Conservation (phyloP, 2,329 filamentous ascomycete genomes). For the Aspergillus ruber region DNA sequence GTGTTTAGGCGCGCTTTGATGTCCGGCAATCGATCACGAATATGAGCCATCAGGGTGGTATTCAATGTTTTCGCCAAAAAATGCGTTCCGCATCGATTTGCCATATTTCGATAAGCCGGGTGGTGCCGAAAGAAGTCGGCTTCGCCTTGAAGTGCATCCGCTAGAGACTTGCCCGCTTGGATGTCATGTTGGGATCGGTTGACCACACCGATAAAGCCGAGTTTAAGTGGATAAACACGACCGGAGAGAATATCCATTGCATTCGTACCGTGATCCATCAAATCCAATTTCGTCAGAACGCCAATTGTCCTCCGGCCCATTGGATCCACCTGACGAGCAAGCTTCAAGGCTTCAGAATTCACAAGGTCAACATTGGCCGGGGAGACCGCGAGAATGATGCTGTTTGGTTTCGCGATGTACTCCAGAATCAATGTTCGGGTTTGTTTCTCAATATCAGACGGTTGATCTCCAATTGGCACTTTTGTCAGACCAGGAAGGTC, state of each 20-base stretch:
- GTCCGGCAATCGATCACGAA: conserved; percentile 88
- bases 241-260: conserved; percentile 96
- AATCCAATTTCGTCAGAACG: conserved; percentile 90
- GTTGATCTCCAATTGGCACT: conserved; percentile 96
- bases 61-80: conserved; percentile 93
- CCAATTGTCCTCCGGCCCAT: conserved; percentile 92
- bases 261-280: conserved; percentile 99
- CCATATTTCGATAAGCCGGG: conserved; percentile 94
- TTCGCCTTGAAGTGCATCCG: conserved; percentile 84
- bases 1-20: conserved; percentile 98
- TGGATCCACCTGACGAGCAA: conserved; percentile 93
- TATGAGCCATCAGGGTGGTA: conserved; percentile 90
- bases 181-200: conserved; percentile 99
- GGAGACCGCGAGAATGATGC: conserved; percentile 92
- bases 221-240: conserved; percentile 89
- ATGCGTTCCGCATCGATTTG: conserved; percentile 84
- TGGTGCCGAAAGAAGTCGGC: conserved; percentile 95
- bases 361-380: conserved; percentile 97
- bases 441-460: conserved; percentile 96
- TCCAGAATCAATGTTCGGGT: conserved; percentile 93
- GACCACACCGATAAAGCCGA: conserved; percentile 96
- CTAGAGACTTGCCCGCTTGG: conserved; percentile 87
- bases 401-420: conserved; percentile 98
- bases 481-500: conserved; percentile 95
- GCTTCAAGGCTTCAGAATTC: conserved; percentile 94